phyloP scores from a whole-genome alignment of 1,139 yeast genomes.

The Scheffersomyces cryptocercus region DNA sequence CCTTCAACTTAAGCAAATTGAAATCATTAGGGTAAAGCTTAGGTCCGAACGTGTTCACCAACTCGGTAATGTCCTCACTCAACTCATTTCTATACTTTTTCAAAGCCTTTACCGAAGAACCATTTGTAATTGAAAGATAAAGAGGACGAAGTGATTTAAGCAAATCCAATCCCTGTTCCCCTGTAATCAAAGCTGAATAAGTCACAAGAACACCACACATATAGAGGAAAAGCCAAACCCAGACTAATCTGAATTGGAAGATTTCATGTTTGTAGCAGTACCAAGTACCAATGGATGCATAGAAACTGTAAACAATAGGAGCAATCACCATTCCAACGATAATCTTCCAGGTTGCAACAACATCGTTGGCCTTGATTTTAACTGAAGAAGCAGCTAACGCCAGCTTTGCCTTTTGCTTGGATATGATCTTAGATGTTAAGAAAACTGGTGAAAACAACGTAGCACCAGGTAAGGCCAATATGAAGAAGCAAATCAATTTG shows the following conservation, averaged over 20 bases:
- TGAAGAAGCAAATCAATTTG: constrained; percentile 34
- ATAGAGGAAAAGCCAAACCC: constrained; percentile 51
- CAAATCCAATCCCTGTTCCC: constrained; percentile 91
- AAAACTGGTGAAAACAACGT: constrained; percentile 49
- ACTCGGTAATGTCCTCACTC: constrained; percentile 43
- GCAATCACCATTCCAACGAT: constrained; percentile 87
- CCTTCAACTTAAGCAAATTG: constrained; percentile 41
- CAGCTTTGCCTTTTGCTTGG: constrained; percentile 38
- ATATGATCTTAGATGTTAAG: constrained; percentile 35
- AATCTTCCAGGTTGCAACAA: constrained; percentile 71
- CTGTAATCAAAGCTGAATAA: constrained; percentile 83
- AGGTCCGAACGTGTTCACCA: constrained; percentile 48
- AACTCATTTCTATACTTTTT: constrained; percentile 42
- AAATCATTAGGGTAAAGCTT: constrained; percentile 49
- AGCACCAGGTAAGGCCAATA: constrained; percentile 44
- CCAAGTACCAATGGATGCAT: constrained; percentile 68
- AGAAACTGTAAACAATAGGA: constrained; percentile 78
- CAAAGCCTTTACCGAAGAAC: constrained; percentile 57
- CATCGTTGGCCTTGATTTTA: constrained; percentile 48
- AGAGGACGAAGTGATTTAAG: constrained; percentile 82
- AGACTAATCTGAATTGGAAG: constrained; percentile 18
- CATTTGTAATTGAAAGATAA: constrained; percentile 67
- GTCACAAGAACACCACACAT: constrained; percentile 68
- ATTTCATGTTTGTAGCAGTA: constrained; percentile 34
- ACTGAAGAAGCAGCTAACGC: constrained; percentile 47